Evolutionary conservation across 1,284 basidiomycete species (phyloP), one percentile per base, ranked within the genome.

Genomic region (Apiotrichum akiyoshidainum): DNA sequence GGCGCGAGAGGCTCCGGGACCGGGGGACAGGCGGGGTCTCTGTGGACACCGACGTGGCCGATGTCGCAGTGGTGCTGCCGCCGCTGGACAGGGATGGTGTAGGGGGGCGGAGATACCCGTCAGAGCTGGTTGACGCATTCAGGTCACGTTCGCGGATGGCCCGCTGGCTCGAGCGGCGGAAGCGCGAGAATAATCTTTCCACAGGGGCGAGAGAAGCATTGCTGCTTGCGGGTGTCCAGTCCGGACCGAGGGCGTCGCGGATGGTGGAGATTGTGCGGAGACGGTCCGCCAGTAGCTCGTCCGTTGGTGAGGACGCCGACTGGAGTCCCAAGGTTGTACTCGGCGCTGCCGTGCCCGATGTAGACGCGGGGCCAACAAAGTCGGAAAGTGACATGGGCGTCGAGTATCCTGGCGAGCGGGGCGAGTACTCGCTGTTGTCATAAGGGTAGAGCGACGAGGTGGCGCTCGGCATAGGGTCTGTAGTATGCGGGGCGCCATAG

Each of bases 221-320:
- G 12, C 55, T 47, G n/a, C 53, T 34, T n/a, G 47, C 33, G 19
- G 61, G 61, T 17, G 55, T 48, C 66, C 64, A 66, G 14, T 69
- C 68, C 14, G 68, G 58, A 2, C 70, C 70, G 1, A 68, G 50
- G 21, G 67, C 54, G 16, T 71, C 61, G 13, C 61, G 54, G 14
- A 73, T 65, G 21, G 72, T 65, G 40, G 70, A 56, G 22, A 74
- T 33, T 17, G 71, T 59, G 39, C 67, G 64, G 2, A 70, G 52
- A 14, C 72, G 61, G 33, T 73, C 71, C 46, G 65, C 60, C 21
- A 66, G 51, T 6, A 72, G 53, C 21, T 70, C 69, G 54, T 74
- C 72, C 1, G 61, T 64, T 16, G 42, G 62, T 5, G 54, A 63
- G 35, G 42, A 61, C 19, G 51, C 41, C 22, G 53, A 45, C 14